Evolutionary conservation across 208 protist genomes (phyloP).

Genomic region (Acanthamoeba triangularis): DNA sequence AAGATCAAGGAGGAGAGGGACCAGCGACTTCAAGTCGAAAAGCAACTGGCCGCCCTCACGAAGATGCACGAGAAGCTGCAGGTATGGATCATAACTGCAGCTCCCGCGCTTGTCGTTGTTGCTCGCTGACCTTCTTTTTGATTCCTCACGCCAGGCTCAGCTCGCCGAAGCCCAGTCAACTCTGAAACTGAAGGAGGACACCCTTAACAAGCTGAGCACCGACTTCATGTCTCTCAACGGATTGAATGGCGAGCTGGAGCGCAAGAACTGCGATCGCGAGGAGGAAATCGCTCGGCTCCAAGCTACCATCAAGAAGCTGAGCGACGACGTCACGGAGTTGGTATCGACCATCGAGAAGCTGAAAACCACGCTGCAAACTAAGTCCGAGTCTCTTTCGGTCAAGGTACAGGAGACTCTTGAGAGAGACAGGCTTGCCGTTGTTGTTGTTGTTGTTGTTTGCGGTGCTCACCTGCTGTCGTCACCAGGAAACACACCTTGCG

Average conservation of each 20-base stretch:
- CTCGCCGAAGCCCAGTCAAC: neutral
- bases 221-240: constrained; percentile 56
- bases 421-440: neutral
- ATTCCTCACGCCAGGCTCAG: constrained; percentile 55
- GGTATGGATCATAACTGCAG: neutral
- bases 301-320: constrained; percentile 2
- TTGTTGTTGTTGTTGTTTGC: neutral
- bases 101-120: neutral
- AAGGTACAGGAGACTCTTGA: neutral
- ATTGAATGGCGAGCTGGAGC: constrained; percentile 13
- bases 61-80: constrained; percentile 75
- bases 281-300: constrained; percentile 16
- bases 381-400: neutral
- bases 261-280: neutral
- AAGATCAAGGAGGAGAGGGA: constrained; percentile 65
- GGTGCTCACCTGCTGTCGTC: neutral
- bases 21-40: constrained; percentile 37
- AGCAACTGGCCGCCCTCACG: constrained; percentile 42
- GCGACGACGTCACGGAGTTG: neutral
- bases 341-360: constrained; percentile 49
- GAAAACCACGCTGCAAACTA: constrained; percentile 48
- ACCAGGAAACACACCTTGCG: constrained; percentile 7
- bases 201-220: neutral
- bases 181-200: constrained; percentile 66
- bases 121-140: neutral